A percentile compares a stretch with the other conserved stretches of the same genome.
phyloP scores from a whole-genome alignment of 2,329 filamentous ascomycete genomes.

The Aspergillus versicolor region DNA sequence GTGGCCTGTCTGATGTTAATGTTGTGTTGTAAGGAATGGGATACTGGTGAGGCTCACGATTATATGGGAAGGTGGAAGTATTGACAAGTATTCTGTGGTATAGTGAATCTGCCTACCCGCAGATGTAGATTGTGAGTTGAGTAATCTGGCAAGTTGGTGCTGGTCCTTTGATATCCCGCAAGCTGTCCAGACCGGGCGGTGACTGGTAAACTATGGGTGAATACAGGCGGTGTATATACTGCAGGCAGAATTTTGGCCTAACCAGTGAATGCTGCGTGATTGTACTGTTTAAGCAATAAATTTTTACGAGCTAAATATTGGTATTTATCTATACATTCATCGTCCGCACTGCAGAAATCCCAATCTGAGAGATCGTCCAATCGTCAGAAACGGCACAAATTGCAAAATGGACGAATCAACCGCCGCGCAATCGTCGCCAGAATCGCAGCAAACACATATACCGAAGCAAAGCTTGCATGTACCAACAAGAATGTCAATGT shows the following conservation, averaged over 20 bases:
- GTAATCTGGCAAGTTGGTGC: not conserved
- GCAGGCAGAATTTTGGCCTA: not conserved
- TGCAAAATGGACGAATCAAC: conserved; percentile 1
- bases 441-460: conserved; percentile 6
- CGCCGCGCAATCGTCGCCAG: conserved; percentile 5
- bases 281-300: not conserved
- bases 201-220: not conserved
- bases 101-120: not conserved
- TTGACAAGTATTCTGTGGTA: not conserved
- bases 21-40: not conserved
- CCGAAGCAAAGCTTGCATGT: not conserved
- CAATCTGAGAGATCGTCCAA: conserved; percentile 16
- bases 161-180: conserved; percentile 6
- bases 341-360: conserved; percentile 2
- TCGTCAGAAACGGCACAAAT: conserved; percentile 15
- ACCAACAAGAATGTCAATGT: conserved; percentile 3
- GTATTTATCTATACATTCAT: conserved; percentile 9
- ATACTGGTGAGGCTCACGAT: not conserved
- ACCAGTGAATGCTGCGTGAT: too few species aligned
- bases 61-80: not conserved
- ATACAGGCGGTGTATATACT: conserved; percentile 26
- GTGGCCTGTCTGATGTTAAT: not conserved
- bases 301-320: not conserved
- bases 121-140: not conserved
- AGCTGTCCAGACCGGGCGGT: conserved; percentile 25